Base-by-base conservation (phyloP, 176 grass and related monocot genomes). In the Ensete glaucum region DNA sequence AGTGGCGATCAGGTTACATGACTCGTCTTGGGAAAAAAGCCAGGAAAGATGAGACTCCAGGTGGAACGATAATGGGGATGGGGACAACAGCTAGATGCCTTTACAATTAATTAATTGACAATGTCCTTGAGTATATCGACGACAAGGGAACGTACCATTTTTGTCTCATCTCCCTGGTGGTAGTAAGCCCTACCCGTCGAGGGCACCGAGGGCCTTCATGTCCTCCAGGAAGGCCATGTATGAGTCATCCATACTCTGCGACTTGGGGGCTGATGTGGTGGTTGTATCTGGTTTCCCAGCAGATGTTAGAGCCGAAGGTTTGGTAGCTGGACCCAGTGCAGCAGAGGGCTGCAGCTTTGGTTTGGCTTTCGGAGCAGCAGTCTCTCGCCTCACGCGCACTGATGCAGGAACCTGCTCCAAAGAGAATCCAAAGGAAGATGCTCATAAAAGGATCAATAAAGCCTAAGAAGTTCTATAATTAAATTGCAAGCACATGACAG, bases 141-240 rank as follows among this genome's bases (percentile, higher is more conserved):
- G 34, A 43, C 34, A 43, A 43, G 34, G 34, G 34, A 5, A 43
- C 4, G 5, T 43, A 43, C 4, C 34, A 43, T 0, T 43, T 43
- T 43, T 43, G 34, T 5, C 34, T 43, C 34, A 43, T 43, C 34
- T 43, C 34, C 34, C 34, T 43, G 34, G 34, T 43, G 5, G 4
- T 4, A 43, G 34, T 43, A 6, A 6, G 34, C 34, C 19, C 52
- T 73, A 99, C 52, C 82, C 82, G 76, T 99, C 86, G 53, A 99
- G 86, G 15, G 95, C 95, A 57, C 95, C 95, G 62, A 99, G 62
- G 67, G 89, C 81, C 71, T 94, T 73, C 72, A 73, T 73, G 52
- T 73, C 72, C 53, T 94, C 95, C 91, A 99, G 82, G 86, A 99
- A 99, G 65, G 90, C 95, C 85, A 88, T 89, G 66, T 99, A 99